Evolutionary conservation across 495 filamentous ascomycete genomes (phyloP).

Genomic region (Achaetomiella virescens): DNA sequence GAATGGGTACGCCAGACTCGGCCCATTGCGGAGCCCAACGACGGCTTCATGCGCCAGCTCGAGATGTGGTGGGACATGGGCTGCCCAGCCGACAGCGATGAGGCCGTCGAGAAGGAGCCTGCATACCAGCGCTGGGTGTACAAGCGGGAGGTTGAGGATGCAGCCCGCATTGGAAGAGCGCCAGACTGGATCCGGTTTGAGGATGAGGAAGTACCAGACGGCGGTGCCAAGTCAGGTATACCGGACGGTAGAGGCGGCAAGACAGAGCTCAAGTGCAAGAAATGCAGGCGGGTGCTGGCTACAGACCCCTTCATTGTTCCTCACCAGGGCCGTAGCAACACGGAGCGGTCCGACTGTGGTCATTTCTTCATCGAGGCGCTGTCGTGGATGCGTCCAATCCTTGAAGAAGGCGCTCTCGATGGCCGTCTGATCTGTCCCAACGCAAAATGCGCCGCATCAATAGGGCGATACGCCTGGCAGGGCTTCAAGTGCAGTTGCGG

Average conservation of each 20-base stretch:
- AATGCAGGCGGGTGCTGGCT: constrained; percentile 51
- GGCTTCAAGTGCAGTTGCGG: constrained; percentile 89
- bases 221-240: constrained; percentile 2
- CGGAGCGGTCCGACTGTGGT: constrained; percentile 48
- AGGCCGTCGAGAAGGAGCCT: constrained; percentile 54
- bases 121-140: constrained; percentile 88
- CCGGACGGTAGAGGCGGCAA: constrained; percentile 9
- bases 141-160: constrained; percentile 66
- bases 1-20: constrained; percentile 56
- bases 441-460: constrained; percentile 63
- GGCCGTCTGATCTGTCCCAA: constrained; percentile 81
- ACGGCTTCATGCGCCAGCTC: constrained; percentile 82
- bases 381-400: constrained; percentile 82
- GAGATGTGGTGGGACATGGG: constrained; percentile 80
- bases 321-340: constrained; percentile 26
- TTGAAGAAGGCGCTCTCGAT: constrained; percentile 70
- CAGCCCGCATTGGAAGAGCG: constrained; percentile 53
- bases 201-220: constrained; percentile 53
- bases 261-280: constrained; percentile 56
- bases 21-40: constrained; percentile 74
- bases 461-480: constrained; percentile 94
- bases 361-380: constrained; percentile 88
- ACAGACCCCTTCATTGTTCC: constrained; percentile 37
- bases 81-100: constrained; percentile 54
- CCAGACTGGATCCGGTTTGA: constrained; percentile 76